These are phyloP conservation scores for Diddensiella santjacobensis DNA, from an alignment of 805 yeast species.

Conservation along the genomic window DNA sequence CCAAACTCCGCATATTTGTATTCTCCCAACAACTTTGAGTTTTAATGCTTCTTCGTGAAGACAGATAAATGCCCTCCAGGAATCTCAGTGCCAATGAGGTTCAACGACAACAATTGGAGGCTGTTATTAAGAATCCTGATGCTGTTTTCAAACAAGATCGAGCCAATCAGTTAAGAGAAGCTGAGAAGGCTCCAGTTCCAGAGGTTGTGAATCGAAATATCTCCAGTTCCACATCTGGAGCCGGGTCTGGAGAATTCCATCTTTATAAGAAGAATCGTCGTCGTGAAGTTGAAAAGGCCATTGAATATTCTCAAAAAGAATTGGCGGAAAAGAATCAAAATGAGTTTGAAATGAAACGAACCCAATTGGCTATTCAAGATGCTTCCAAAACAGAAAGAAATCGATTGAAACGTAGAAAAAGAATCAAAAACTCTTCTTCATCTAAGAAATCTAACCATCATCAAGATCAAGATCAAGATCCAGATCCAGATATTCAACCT, in stretches of 20 bases:
- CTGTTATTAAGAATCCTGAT: conserved; percentile 16
- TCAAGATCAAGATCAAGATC: background rate
- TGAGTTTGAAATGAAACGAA: conserved; percentile 26
- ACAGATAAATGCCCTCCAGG: background rate
- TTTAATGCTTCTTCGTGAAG: background rate
- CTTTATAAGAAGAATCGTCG: conserved; percentile 33
- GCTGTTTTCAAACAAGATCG: conserved; percentile 11
- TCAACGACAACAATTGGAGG: conserved; percentile 19
- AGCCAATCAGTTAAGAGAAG: background rate
- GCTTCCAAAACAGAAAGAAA: conserved; percentile 30
- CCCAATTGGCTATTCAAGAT: conserved; percentile 21
- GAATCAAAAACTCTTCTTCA: conserved; percentile 4
- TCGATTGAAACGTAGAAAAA: conserved; percentile 12
- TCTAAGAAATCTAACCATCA: background rate
- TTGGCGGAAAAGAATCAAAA: conserved; percentile 20
- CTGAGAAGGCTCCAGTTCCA: conserved; percentile 26
- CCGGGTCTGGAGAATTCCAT: conserved; percentile 39
- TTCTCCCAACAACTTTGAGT: too few relatives aligned
- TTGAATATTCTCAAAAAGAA: conserved; percentile 24
- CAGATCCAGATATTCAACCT: background rate
- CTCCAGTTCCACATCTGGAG: conserved; percentile 35
- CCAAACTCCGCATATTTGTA: too few relatives aligned
- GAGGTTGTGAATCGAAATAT: conserved; percentile 20
- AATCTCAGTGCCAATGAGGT: conserved; percentile 3
- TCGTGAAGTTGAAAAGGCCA: conserved; percentile 29